Conservation (phyloP, 164 flowering plant species). For the Hamamelis virginiana region DNA sequence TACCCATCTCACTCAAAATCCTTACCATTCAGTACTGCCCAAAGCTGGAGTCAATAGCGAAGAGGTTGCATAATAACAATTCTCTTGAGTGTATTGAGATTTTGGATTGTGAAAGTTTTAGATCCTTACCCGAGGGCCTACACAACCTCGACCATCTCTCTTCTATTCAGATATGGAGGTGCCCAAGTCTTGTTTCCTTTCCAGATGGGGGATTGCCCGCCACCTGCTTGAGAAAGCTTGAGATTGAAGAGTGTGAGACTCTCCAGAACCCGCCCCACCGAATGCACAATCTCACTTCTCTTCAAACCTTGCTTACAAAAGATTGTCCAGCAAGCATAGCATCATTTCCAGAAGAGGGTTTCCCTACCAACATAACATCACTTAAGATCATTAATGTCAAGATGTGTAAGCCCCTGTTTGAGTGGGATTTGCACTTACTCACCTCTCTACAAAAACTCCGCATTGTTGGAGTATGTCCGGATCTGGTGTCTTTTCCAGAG, state of each 20-base stretch:
- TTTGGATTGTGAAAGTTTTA: neutral
- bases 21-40: neutral
- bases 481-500: slow-evolving; percentile 15
- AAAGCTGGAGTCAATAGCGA: neutral
- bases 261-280: slow-evolving; percentile 9
- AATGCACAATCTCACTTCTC: slow-evolving; percentile 5
- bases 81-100: neutral
- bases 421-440: slow-evolving; percentile 18
- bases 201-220: slow-evolving; percentile 1
- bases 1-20: neutral
- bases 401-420: slow-evolving; percentile 3
- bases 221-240: slow-evolving; percentile 6
- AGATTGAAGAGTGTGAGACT: slow-evolving; percentile 5
- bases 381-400: slow-evolving; percentile 10
- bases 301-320: slow-evolving; percentile 1
- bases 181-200: neutral
- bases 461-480: slow-evolving; percentile 17
- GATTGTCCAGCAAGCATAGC: slow-evolving; percentile 10
- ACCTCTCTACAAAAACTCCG: slow-evolving; percentile 12
- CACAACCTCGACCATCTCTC: too few relatives aligned
- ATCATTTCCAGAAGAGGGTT: slow-evolving; percentile 13
- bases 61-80: neutral
- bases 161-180: neutral
- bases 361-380: slow-evolving; percentile 10
- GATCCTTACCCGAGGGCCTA: neutral